phyloP scores from a whole-genome alignment of 805 yeast genomes.

The Candida boleticola region DNA sequence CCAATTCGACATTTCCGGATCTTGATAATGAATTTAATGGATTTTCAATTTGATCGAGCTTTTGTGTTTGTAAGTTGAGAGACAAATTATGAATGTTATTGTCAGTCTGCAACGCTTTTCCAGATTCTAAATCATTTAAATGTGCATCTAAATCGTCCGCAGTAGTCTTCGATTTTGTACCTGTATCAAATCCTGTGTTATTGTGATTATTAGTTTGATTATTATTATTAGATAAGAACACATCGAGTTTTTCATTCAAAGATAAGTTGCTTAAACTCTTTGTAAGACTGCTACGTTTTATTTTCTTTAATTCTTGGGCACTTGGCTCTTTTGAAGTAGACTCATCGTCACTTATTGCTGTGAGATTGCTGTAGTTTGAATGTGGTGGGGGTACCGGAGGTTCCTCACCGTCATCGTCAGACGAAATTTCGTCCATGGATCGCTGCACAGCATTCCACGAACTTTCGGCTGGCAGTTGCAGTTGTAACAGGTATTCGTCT shows the following conservation, averaged over 20 bases:
- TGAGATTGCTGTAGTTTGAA: constrained; percentile 7
- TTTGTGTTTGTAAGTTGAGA: constrained; percentile 22
- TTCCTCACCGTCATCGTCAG: constrained; percentile 9
- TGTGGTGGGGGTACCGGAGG: constrained; percentile 34
- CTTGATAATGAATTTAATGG: constrained; percentile 32
- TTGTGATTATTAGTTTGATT: not conserved
- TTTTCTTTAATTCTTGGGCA: constrained; percentile 11
- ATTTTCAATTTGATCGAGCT: constrained; percentile 19
- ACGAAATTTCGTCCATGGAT: not conserved
- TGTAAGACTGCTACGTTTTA: constrained; percentile 16
- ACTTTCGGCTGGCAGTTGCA: constrained; percentile 1
- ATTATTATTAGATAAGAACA: constrained; percentile 29
- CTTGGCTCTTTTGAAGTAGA: constrained; percentile 15
- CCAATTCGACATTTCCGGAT: constrained; percentile 22
- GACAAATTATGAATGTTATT: constrained; percentile 37
- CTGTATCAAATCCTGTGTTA: not conserved
- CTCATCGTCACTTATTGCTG: constrained; percentile 6
- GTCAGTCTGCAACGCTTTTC: constrained; percentile 24
- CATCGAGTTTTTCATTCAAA: constrained; percentile 45
- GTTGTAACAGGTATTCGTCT: constrained; percentile 2
- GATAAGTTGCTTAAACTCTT: constrained; percentile 28
- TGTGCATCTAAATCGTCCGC: constrained; percentile 35
- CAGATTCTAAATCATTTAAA: constrained; percentile 27
- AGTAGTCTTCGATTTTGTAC: constrained; percentile 2
- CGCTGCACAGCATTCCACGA: constrained; percentile 5